phyloP scores from a whole-genome alignment of 2,329 filamentous ascomycete species.

The Pseudogymnoascus pannorum region DNA sequence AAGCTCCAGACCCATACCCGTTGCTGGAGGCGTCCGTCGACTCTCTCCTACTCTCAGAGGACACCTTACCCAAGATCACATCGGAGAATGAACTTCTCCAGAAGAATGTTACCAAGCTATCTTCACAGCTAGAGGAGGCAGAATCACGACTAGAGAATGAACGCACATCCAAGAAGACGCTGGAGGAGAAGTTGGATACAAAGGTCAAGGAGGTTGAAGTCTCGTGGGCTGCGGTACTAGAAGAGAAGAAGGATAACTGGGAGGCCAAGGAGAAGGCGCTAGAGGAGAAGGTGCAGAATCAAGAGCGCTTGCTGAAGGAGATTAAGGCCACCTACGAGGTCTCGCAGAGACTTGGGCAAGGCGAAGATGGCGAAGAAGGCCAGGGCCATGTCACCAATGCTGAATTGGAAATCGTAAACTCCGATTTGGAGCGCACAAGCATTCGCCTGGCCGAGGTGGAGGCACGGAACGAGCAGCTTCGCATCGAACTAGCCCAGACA shows the following conservation, averaged over 20 bases:
- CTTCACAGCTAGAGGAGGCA: constrained; percentile 72
- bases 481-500: constrained; percentile 82
- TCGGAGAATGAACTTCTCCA: constrained; percentile 85
- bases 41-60: constrained; percentile 83
- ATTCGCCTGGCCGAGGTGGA: constrained; percentile 83
- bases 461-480: constrained; percentile 86
- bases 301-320: constrained; percentile 86
- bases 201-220: constrained; percentile 84
- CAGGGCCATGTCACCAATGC: constrained; percentile 69
- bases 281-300: constrained; percentile 90
- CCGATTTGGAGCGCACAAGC: constrained; percentile 85
- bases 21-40: constrained; percentile 94
- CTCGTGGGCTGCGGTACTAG: constrained; percentile 82
- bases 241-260: constrained; percentile 96
- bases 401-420: constrained; percentile 87
- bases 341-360: constrained; percentile 75
- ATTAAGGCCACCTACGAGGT: constrained; percentile 97
- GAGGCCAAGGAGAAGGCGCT: constrained; percentile 82
- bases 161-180: constrained; percentile 59
- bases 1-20: constrained; percentile 94
- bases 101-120: constrained; percentile 65
- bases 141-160: constrained; percentile 77
- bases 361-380: constrained; percentile 53
- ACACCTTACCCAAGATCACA: constrained; percentile 83
- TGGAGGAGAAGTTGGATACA: constrained; percentile 69